Percentiles rank a stretch among this genome's conserved stretches.
phyloP scores from a whole-genome alignment of 371 early-diverging fungal genomes.

The Mortierella polycephala region DNA sequence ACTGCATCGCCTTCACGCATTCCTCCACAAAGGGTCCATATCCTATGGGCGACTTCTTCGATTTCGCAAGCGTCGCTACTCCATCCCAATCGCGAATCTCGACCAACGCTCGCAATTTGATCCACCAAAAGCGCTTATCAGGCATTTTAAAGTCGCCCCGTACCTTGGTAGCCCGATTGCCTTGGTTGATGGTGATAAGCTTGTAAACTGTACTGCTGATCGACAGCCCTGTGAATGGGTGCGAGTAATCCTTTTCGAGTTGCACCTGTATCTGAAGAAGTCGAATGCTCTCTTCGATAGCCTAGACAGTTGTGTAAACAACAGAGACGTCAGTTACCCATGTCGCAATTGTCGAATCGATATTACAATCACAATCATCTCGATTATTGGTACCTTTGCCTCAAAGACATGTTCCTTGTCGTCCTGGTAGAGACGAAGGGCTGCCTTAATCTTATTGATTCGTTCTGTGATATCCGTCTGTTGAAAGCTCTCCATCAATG shows the following conservation, averaged over 20 bases:
- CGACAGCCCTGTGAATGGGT: conserved; percentile 77
- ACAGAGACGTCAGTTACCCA: neutral
- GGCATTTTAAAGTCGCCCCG: conserved; percentile 89
- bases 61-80: conserved; percentile 82
- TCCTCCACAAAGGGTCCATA: conserved; percentile 89
- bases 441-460: conserved; percentile 75
- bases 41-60: conserved; percentile 87
- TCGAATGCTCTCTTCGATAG: conserved; percentile 79
- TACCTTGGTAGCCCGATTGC: conserved; percentile 78
- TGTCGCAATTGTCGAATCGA: neutral
- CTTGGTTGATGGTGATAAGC: conserved; percentile 79
- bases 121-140: conserved; percentile 89
- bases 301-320: conserved; percentile 53
- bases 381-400: conserved; percentile 64
- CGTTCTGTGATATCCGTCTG: conserved; percentile 66
- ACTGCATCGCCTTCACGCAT: conserved; percentile 81
- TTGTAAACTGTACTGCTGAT: conserved; percentile 89
- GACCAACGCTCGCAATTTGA: conserved; percentile 87
- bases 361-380: neutral
- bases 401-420: conserved; percentile 80
- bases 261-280: conserved; percentile 79
- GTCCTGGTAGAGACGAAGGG: conserved; percentile 77
- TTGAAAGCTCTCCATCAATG: conserved; percentile 69
- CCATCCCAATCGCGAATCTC: conserved; percentile 88
- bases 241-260: conserved; percentile 76